Base-by-base conservation (phyloP, 352 stramenopile genomes). In the Pythium biforme region DNA sequence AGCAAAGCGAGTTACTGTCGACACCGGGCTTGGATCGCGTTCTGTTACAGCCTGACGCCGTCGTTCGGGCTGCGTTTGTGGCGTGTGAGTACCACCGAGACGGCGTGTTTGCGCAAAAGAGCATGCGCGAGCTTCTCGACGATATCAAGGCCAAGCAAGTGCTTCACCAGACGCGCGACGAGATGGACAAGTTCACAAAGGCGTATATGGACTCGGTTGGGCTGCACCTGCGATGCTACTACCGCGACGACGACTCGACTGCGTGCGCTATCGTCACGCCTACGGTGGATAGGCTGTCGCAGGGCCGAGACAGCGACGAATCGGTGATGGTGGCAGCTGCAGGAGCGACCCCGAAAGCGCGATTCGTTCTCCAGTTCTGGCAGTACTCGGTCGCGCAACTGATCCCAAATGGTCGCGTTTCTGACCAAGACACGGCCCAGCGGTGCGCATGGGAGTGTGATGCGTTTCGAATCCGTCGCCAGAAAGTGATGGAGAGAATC, bases 51-150 rank as follows among this genome's bases (percentile, higher is more conserved):
- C 53, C 61, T 0, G 53, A 58, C 27, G 11, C 26, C 12, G 54
- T 68, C 4, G 25, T 63, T 19, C 61, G 61, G 20, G 27, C 41
- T 1, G 22, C 47, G n/a, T 62, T 68, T 15, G 2, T 68, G 2
- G 54, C 54, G 0, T 58, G 34, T 40, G 47, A 62, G 54, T 68
- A 68, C 37, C 53, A 33, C 5, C 46, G 40, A 12, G 58, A 56
- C 26, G 67, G 62, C 6, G 41, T 70, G 9, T 74, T 71, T 37
- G 55, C 58, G 6, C 67, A 68, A 39, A 74, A 70, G 29, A 68
- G 47, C 26, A 58, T 74, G 33, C 59, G 64, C 3, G 67, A 74
- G 31, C 43, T 74, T 17, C 41, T 74, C 0, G 20, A 47, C 12
- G 67, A 74, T 49, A 39, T 74, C 1, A 41, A 52, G 8, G n/a